These are phyloP conservation scores for Fusarium hainanense DNA, from an alignment of 2,329 filamentous ascomycete species.

Conservation along the genomic window DNA sequence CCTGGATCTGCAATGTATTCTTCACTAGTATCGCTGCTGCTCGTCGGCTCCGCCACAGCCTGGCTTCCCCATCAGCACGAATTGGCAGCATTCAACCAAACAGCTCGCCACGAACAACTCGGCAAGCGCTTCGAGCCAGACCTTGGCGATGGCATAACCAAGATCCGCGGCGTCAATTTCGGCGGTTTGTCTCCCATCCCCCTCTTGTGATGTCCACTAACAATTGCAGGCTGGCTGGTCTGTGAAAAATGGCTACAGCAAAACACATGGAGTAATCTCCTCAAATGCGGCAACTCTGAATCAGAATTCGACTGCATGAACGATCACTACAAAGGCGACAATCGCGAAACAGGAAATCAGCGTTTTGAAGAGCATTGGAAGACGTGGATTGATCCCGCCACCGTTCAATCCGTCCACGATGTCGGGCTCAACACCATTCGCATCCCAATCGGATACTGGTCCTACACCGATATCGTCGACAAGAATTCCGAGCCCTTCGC, in stretches of 20 bases:
- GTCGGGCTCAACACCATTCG: conserved; percentile 35
- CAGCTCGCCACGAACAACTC: conserved; percentile 28
- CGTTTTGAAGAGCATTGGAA: conserved; percentile 31
- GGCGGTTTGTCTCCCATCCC: not conserved
- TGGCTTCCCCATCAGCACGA: conserved; percentile 33
- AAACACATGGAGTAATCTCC: conserved; percentile 16
- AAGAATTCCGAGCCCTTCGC: conserved; percentile 32
- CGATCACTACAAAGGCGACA: conserved; percentile 20
- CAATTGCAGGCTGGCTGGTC: conserved; percentile 21
- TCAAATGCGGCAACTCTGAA: conserved; percentile 17
- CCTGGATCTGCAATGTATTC: not conserved
- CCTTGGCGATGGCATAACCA: conserved; percentile 12
- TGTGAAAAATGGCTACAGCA: conserved; percentile 25
- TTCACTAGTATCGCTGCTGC: not conserved
- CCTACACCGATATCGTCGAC: conserved; percentile 29
- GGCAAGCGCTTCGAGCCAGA: conserved; percentile 29
- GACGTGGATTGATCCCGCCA: conserved; percentile 31
- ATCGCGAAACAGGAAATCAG: conserved; percentile 26
- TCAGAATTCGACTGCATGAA: conserved; percentile 37
- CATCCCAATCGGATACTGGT: conserved; percentile 39
- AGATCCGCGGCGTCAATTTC: conserved; percentile 36
- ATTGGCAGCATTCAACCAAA: conserved; percentile 32
- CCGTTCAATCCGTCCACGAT: conserved; percentile 35
- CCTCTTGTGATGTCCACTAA: rapidly evolving
- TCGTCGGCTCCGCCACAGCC: conserved; percentile 12